phyloP scores from a whole-genome alignment of 2,329 filamentous ascomycete species.

The Lasiodiplodia sp. region DNA sequence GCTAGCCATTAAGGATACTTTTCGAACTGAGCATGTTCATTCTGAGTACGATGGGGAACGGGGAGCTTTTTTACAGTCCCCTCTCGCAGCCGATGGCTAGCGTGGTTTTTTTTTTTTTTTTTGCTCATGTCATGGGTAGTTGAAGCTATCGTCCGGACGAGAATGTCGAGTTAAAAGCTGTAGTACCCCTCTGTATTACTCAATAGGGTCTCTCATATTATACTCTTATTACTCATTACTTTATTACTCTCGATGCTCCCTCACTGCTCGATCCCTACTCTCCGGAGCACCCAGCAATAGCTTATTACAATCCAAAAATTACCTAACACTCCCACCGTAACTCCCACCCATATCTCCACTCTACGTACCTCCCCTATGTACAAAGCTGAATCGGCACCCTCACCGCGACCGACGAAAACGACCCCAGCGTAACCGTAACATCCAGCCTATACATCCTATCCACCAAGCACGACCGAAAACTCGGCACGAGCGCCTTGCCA shows the following conservation, averaged over 20 bases:
- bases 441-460: not conserved
- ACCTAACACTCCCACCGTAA: no score
- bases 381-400: slow-evolving; percentile 12
- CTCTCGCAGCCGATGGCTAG: no score
- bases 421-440: not conserved
- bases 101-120: no score
- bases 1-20: no score
- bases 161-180: no score
- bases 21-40: no score
- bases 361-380: slow-evolving; percentile 12
- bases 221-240: not conserved
- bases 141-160: no score
- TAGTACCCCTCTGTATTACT: no score
- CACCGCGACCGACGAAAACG: not conserved
- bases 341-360: not conserved
- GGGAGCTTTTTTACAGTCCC: no score
- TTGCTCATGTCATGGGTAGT: no score
- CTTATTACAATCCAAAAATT: not conserved
- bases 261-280: no score
- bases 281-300: not conserved
- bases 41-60: no score
- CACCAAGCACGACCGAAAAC: slow-evolving; percentile 6
- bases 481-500: slow-evolving; percentile 11
- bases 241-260: not conserved
- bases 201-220: not conserved